phyloP scores from a whole-genome alignment of 192 early-diverging fungal species.

The Mortierella antarctica region DNA sequence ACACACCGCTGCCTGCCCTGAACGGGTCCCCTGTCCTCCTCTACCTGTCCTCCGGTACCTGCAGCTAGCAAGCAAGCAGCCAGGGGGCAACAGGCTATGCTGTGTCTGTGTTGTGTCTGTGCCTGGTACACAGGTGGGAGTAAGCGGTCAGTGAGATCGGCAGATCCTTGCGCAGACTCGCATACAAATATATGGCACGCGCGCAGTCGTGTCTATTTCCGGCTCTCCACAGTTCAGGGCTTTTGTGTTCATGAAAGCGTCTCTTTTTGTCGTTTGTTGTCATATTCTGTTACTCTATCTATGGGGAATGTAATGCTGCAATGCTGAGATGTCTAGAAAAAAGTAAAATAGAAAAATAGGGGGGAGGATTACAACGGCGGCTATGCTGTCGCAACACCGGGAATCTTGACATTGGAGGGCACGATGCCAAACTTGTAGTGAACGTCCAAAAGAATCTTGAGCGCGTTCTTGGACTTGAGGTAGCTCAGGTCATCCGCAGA shows the following conservation, averaged over 20 bases:
- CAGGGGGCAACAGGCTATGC: too few relatives aligned
- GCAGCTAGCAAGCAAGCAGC: too few relatives aligned
- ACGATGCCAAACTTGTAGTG: conserved; percentile 55
- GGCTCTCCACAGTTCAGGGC: neutral
- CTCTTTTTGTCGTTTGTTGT: neutral
- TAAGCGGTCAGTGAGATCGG: too few relatives aligned
- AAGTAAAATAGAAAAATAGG: neutral
- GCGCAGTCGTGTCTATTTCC: too few relatives aligned
- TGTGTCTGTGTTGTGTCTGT: too few relatives aligned
- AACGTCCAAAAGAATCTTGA: conserved; percentile 65
- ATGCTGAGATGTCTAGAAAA: neutral
- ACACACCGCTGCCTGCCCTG: too few relatives aligned
- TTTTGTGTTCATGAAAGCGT: neutral
- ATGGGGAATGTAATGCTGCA: neutral
- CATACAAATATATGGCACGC: too few relatives aligned
- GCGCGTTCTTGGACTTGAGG: conserved; percentile 63
- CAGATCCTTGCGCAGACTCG: too few relatives aligned
- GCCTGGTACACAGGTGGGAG: too few relatives aligned
- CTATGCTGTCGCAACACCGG: conserved; percentile 31
- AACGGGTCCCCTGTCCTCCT: too few relatives aligned
- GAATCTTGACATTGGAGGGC: conserved; percentile 35
- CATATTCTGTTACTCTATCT: neutral
- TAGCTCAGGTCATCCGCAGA: conserved; percentile 44
- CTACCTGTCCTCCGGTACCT: too few relatives aligned
- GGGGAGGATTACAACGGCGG: neutral